Conservation (phyloP, 306 rosid species). For the Prunus armeniaca region DNA sequence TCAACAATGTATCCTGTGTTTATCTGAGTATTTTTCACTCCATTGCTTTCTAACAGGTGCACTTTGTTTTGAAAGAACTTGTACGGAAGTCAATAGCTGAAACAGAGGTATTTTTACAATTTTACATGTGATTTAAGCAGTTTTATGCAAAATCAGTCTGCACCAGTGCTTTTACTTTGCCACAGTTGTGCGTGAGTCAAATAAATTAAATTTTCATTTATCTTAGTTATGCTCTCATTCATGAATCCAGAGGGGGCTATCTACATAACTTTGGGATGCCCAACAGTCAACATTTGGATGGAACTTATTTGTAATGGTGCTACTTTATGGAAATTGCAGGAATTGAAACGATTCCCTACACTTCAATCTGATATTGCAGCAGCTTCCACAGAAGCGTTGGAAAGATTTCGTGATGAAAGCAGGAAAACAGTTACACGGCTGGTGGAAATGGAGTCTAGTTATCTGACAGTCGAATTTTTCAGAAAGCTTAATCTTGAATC, state of each 20-base stretch:
- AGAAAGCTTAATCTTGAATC: constrained; percentile 78
- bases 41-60: constrained; percentile 54
- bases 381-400: constrained; percentile 81
- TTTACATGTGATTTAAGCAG: not conserved
- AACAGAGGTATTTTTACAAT: constrained; percentile 63
- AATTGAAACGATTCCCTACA: constrained; percentile 91
- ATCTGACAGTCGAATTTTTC: constrained; percentile 89
- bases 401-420: constrained; percentile 91
- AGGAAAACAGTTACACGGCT: constrained; percentile 77
- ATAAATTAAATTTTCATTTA: not conserved
- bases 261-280: not conserved
- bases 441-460: constrained; percentile 98
- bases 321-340: constrained; percentile 51
- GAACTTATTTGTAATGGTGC: not conserved
- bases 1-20: not conserved
- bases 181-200: not conserved
- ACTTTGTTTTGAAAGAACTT: constrained; percentile 90
- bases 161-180: not conserved
- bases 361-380: constrained; percentile 80
- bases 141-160: not conserved
- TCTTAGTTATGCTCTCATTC: not conserved
- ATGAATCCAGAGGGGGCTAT: not conserved
- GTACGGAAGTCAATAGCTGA: constrained; percentile 91
- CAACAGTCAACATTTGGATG: not conserved
- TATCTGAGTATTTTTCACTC: constrained; percentile 18